Evolutionary conservation across 2,329 filamentous ascomycete species (phyloP).

Genomic region (Trichoderma breve): DNA sequence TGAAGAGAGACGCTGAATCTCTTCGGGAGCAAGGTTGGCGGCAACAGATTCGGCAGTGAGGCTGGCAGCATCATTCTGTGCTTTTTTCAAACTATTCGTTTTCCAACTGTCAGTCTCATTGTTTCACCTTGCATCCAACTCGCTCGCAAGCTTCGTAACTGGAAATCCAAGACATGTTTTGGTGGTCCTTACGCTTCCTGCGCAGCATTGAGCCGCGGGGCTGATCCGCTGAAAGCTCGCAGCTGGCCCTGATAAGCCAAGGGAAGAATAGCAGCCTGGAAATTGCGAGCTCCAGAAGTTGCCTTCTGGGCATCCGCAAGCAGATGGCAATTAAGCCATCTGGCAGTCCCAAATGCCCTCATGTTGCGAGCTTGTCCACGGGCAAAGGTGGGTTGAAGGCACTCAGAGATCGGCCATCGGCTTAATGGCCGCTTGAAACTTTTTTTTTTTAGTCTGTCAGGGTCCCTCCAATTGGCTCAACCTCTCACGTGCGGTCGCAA

Average conservation of each 20-base stretch:
- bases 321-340: slow-evolving; percentile 43
- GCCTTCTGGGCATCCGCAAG: slow-evolving; percentile 31
- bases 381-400: slow-evolving; percentile 18
- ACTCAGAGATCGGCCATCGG: slow-evolving; percentile 12
- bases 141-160: not conserved
- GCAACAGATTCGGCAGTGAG: slow-evolving; percentile 63
- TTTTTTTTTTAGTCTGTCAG: slow-evolving; percentile 26
- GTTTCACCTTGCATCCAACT: not conserved
- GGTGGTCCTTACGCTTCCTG: slow-evolving; percentile 41
- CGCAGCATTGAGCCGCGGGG: slow-evolving; percentile 34
- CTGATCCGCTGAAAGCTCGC: slow-evolving; percentile 37
- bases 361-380: slow-evolving; percentile 31
- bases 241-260: slow-evolving; percentile 26
- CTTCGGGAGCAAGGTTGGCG: slow-evolving; percentile 75
- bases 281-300: slow-evolving; percentile 29
- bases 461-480: slow-evolving; percentile 21
- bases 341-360: slow-evolving; percentile 40
- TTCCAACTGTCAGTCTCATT: not conserved
- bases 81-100: slow-evolving; percentile 45
- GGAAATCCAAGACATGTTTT: not conserved
- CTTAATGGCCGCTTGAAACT: slow-evolving; percentile 23
- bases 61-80: slow-evolving; percentile 51
- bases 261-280: slow-evolving; percentile 28
- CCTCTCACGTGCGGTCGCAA: slow-evolving; percentile 25
- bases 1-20: slow-evolving; percentile 72